Conservation (phyloP, 352 stramenopile species). For the Peronospora farinosa region DNA sequence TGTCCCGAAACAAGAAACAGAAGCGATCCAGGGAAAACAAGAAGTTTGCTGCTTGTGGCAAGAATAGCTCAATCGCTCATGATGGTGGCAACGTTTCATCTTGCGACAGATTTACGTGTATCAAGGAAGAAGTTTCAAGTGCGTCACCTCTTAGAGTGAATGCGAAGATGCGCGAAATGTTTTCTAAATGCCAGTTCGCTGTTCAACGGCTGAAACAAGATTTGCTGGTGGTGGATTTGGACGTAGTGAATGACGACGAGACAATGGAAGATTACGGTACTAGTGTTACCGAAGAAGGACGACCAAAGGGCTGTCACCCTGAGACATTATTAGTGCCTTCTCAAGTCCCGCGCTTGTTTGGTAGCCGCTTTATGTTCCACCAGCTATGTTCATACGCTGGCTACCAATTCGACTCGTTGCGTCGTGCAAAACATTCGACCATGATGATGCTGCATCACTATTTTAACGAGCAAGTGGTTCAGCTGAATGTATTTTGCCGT, state of each 20-base stretch:
- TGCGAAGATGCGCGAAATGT: slow-evolving; percentile 65
- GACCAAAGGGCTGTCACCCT: slow-evolving; percentile 25
- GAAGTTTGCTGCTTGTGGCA: slow-evolving; percentile 25
- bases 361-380: slow-evolving; percentile 84
- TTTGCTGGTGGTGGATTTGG: slow-evolving; percentile 71
- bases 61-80: slow-evolving; percentile 37
- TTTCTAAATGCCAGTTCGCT: slow-evolving; percentile 47
- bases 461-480: slow-evolving; percentile 66
- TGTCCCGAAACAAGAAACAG: slow-evolving; percentile 56
- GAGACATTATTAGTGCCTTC: slow-evolving; percentile 38
- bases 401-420: slow-evolving; percentile 86
- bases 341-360: slow-evolving; percentile 72
- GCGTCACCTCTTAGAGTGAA: slow-evolving; percentile 33
- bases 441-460: slow-evolving; percentile 89
- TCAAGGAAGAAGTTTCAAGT: slow-evolving; percentile 41
- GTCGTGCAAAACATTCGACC: slow-evolving; percentile 85
- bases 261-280: slow-evolving; percentile 4
- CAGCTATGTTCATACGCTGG: slow-evolving; percentile 68
- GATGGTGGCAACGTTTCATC: slow-evolving; percentile 40
- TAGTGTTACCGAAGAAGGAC: slow-evolving; percentile 5
- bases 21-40: slow-evolving; percentile 35
- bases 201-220: slow-evolving; percentile 73
- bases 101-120: slow-evolving; percentile 28
- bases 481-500: slow-evolving; percentile 71
- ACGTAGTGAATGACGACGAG: slow-evolving; percentile 13